Conservation (phyloP, 2,329 filamentous ascomycete genomes). For the Xylariaceae sp. region DNA sequence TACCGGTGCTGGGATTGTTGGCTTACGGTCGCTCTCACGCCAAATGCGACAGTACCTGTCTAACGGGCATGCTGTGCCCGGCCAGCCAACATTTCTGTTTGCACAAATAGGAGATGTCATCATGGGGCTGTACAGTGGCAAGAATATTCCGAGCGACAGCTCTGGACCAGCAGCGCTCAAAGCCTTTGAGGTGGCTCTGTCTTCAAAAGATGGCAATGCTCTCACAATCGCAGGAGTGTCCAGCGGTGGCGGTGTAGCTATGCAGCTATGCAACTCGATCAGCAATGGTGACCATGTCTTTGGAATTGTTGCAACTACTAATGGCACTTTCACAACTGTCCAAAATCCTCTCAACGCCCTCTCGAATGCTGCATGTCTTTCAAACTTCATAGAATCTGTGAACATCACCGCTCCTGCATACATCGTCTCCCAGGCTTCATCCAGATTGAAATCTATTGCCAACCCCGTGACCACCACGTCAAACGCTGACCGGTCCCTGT, state of each 20-base stretch:
- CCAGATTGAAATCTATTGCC: not conserved
- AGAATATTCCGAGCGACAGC: constrained; percentile 25
- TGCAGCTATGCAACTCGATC: constrained; percentile 34
- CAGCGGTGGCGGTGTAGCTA: constrained; percentile 23
- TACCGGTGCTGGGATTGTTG: not conserved
- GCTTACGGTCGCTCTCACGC: not conserved
- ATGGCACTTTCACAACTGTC: constrained; percentile 29
- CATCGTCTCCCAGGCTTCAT: not conserved
- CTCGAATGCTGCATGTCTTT: constrained; percentile 27
- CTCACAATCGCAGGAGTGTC: constrained; percentile 15
- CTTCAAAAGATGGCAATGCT: constrained; percentile 19
- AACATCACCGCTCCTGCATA: constrained; percentile 13
- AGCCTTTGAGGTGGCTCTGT: constrained; percentile 25
- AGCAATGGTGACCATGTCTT: constrained; percentile 32
- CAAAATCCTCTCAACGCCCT: constrained; percentile 30
- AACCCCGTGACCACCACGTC: not conserved
- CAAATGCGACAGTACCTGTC: constrained; percentile 2
- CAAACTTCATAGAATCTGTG: constrained; percentile 16
- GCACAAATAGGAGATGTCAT: not conserved
- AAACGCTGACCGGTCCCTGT: no score
- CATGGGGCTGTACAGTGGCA: constrained; percentile 1
- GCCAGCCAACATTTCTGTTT: not conserved
- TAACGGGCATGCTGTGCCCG: not conserved
- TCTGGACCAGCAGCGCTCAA: constrained; percentile 27
- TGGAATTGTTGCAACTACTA: constrained; percentile 31